Conservation (phyloP, 176 grass and related monocot species). For the Triticum turgidum region DNA sequence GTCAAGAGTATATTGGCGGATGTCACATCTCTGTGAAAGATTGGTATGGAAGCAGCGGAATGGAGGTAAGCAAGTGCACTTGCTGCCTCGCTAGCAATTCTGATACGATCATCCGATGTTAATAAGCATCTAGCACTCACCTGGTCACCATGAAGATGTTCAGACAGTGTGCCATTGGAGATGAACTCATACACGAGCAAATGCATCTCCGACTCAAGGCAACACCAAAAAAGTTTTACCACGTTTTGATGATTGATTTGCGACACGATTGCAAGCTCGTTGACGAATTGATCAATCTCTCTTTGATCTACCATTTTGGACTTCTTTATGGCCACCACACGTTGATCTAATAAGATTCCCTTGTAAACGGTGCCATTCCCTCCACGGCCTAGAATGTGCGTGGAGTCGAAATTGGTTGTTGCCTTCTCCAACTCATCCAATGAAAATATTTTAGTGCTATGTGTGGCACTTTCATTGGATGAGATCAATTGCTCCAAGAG, state of each 20-base stretch:
- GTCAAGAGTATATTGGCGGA: slow-evolving; percentile 31
- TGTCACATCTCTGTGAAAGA: neutral
- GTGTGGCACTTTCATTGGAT: neutral
- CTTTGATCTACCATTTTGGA: slow-evolving; percentile 31
- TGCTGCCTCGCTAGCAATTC: slow-evolving; percentile 30
- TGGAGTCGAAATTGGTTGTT: slow-evolving; percentile 27
- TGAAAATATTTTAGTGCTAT: slow-evolving; percentile 33
- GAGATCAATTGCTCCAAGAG: neutral
- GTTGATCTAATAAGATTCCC: slow-evolving; percentile 28
- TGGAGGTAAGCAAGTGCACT: slow-evolving; percentile 31
- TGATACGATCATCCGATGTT: slow-evolving; percentile 8
- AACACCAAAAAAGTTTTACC: slow-evolving; percentile 20
- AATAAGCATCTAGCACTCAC: neutral
- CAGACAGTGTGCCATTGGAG: slow-evolving; percentile 22
- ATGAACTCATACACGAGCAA: slow-evolving; percentile 47
- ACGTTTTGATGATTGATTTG: slow-evolving; percentile 27
- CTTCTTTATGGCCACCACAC: slow-evolving; percentile 42
- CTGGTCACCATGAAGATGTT: slow-evolving; percentile 1
- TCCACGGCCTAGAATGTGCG: slow-evolving; percentile 21
- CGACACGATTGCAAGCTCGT: slow-evolving; percentile 29
- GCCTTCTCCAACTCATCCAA: slow-evolving; percentile 39
- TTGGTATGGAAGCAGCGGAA: neutral
- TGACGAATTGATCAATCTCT: slow-evolving; percentile 41
- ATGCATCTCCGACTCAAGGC: slow-evolving; percentile 26
- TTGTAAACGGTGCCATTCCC: slow-evolving; percentile 32